Evolutionary conservation across 1,284 basidiomycete genomes (phyloP).

Genomic region (Ustilago lituana): DNA sequence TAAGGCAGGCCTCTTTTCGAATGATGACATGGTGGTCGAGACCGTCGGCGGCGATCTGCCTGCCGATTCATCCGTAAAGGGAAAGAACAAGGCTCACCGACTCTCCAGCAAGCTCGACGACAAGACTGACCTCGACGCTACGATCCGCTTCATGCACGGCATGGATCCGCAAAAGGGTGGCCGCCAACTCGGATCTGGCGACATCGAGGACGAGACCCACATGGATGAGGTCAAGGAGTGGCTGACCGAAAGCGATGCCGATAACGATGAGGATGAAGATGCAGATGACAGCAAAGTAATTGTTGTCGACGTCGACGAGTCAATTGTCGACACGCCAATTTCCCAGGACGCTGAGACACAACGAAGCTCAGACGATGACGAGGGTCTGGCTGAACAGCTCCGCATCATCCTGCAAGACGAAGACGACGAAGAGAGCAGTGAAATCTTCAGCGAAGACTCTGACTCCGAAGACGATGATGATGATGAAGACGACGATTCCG

Average conservation of each 20-base stretch:
- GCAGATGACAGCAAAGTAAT: slow-evolving; percentile 1
- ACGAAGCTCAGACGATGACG: slow-evolving; percentile 15
- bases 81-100: slow-evolving; percentile 27
- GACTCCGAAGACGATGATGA: slow-evolving; percentile 23
- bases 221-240: slow-evolving; percentile 57
- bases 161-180: slow-evolving; percentile 59
- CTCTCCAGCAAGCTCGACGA: slow-evolving; percentile 37
- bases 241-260: slow-evolving; percentile 52
- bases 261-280: slow-evolving; percentile 23
- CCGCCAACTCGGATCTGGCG: slow-evolving; percentile 53
- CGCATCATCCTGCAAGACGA: slow-evolving; percentile 42
- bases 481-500: slow-evolving; percentile 28
- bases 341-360: not conserved
- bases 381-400: slow-evolving; percentile 38
- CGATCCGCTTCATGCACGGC: slow-evolving; percentile 59
- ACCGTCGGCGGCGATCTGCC: slow-evolving; percentile 19
- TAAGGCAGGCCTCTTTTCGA: slow-evolving; percentile 7
- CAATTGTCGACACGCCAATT: not conserved
- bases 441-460: slow-evolving; percentile 34
- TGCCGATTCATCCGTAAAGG: slow-evolving; percentile 9
- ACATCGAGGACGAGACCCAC: slow-evolving; percentile 50
- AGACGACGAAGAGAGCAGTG: slow-evolving; percentile 31
- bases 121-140: slow-evolving; percentile 48
- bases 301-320: not conserved
- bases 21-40: slow-evolving; percentile 27